Percentiles rank a stretch among this genome's conserved stretches.
Conservation (phyloP, 164 flowering plant genomes). For the Litsea cubeba region DNA sequence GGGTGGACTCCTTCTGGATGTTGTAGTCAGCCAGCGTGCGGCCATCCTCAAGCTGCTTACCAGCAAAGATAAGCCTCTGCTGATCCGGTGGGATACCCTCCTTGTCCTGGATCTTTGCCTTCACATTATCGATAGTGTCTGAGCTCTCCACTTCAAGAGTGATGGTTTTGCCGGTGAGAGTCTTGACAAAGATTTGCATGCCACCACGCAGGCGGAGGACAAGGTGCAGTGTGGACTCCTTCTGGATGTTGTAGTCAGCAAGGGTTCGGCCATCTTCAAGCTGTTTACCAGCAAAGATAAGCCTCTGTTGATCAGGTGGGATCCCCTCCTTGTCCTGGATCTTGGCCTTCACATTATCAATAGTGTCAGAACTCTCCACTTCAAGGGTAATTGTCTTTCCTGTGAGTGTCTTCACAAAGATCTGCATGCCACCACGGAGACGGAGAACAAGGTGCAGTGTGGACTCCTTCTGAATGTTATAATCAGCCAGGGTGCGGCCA, state of each 20-base stretch:
- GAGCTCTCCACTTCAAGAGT: slow-evolving; percentile 8
- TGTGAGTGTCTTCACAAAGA: not conserved
- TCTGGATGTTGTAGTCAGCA: slow-evolving; percentile 5
- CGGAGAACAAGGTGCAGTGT: not conserved
- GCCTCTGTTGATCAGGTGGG: slow-evolving; percentile 9
- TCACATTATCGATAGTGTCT: not conserved
- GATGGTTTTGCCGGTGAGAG: slow-evolving; percentile 7
- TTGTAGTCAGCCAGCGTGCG: slow-evolving; percentile 8
- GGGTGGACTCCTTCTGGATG: slow-evolving; percentile 10
- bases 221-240: slow-evolving; percentile 1
- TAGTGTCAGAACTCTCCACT: slow-evolving; percentile 5
- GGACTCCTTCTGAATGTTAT: slow-evolving; percentile 1
- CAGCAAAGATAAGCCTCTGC: slow-evolving; percentile 3
- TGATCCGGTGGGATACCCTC: slow-evolving; percentile 4
- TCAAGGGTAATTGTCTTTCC: slow-evolving; percentile 1
- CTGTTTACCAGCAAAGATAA: slow-evolving; percentile 6
- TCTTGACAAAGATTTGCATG: slow-evolving; percentile 9
- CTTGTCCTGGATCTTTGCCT: slow-evolving; percentile 3
- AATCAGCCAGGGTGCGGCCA: slow-evolving; percentile 2
- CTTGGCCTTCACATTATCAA: slow-evolving; percentile 6
- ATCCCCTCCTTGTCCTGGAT: slow-evolving; percentile 8
- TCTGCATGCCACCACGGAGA: not conserved
- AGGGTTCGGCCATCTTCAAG: slow-evolving; percentile 7
- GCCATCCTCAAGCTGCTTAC: slow-evolving; percentile 7
- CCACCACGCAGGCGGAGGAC: slow-evolving; percentile 3